A percentile compares a stretch with the other conserved stretches of the same genome.
phyloP scores from a whole-genome alignment of 306 rosid species.

The Vicia villosa region DNA sequence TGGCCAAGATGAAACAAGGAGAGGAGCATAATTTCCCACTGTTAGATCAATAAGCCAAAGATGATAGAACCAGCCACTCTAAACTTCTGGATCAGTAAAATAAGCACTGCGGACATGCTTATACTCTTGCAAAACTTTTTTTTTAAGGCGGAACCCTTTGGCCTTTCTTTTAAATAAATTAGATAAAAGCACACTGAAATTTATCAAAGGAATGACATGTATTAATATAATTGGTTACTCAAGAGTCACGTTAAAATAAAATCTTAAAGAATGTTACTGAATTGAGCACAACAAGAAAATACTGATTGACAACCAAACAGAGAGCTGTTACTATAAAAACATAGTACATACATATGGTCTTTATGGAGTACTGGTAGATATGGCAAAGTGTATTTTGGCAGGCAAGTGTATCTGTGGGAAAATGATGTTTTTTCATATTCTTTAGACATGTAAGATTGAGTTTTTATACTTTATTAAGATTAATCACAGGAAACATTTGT shows the following conservation, averaged over 20 bases:
- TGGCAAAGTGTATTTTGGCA: too few species aligned
- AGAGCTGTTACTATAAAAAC: neutral
- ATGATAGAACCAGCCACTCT: conserved; percentile 98
- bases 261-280: neutral
- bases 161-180: conserved; percentile 64
- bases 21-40: conserved; percentile 63
- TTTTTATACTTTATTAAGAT: too few species aligned
- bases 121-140: conserved; percentile 59
- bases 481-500: too few species aligned
- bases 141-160: conserved; percentile 62
- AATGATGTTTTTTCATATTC: too few species aligned
- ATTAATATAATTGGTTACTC: conserved; percentile 22
- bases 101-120: conserved; percentile 75
- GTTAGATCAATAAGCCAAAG: conserved; percentile 96
- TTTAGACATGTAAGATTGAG: too few species aligned
- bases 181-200: conserved; percentile 68
- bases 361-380: neutral
- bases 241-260: conserved; percentile 34
- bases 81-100: conserved; percentile 88
- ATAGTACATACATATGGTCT: conserved; percentile 18
- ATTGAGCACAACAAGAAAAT: neutral
- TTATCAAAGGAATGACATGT: conserved; percentile 34
- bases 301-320: conserved; percentile 11
- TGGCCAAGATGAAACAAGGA: conserved; percentile 85
- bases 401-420: too few species aligned